Conservation (phyloP, 345 rosid species). For the Euphorbia lathyris region DNA sequence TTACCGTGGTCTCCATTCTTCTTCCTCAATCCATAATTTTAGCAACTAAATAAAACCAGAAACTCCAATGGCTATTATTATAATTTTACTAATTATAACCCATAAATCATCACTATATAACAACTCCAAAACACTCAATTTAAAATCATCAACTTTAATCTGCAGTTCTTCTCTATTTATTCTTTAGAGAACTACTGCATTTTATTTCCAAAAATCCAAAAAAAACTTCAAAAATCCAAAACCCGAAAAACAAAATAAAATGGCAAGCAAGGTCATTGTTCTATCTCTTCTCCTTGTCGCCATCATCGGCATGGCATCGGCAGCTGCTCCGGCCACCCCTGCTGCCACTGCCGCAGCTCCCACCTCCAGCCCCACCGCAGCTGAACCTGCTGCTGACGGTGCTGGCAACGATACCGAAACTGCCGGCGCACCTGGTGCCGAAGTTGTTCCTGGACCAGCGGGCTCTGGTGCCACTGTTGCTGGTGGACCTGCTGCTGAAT, state of each 20-base stretch:
- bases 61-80: neutral
- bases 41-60: neutral
- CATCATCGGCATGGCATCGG: slow-evolving; percentile 9
- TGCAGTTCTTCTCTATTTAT: slow-evolving; percentile 11
- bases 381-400: neutral
- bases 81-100: neutral
- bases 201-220: neutral
- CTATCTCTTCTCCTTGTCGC: slow-evolving; percentile 18
- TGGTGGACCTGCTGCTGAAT: neutral
- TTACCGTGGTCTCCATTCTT: no score
- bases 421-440: slow-evolving; percentile 2
- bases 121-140: neutral
- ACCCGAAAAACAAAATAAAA: slow-evolving; percentile 6
- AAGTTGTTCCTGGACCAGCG: neutral
- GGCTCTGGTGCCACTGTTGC: neutral
- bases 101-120: neutral
- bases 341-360: neutral
- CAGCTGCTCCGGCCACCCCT: slow-evolving; percentile 5
- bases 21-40: no score
- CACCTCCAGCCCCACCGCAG: neutral
- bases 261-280: slow-evolving; percentile 20
- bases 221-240: neutral
- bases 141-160: neutral
- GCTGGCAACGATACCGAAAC: neutral
- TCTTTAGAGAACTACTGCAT: slow-evolving; percentile 5